Evolutionary conservation across 225 moss, liverwort and hornwort species (phyloP).

Genomic region (Thuidium tamariscinum): DNA sequence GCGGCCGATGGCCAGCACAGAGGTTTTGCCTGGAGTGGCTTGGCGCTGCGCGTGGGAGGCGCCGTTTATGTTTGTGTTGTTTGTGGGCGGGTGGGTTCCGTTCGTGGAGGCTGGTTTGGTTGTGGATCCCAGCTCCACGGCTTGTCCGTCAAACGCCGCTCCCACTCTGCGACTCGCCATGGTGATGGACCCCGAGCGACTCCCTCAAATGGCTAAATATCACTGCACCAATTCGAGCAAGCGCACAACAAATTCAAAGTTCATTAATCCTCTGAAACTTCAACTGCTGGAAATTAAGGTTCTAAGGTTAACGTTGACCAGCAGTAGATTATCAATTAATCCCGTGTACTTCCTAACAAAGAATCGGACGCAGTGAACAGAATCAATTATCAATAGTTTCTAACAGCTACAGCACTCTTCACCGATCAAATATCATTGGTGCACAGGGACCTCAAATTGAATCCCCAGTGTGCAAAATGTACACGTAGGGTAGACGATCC

Average conservation of each 20-base stretch:
- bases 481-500: no score
- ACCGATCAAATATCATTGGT: background rate
- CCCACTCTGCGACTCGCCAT: constrained; percentile 23
- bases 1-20: constrained; percentile 78
- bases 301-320: background rate
- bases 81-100: background rate
- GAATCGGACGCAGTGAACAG: no score
- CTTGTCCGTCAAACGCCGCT: constrained; percentile 2
- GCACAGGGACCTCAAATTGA: no score
- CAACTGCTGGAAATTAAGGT: background rate
- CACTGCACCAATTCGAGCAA: background rate
- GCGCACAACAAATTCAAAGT: background rate
- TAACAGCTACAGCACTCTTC: background rate
- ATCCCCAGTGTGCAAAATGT: no score
- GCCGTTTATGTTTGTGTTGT: background rate
- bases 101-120: background rate
- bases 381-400: background rate
- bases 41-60: background rate
- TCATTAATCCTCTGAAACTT: background rate
- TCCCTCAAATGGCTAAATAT: background rate
- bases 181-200: background rate
- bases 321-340: background rate
- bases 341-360: background rate
- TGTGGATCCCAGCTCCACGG: constrained; percentile 12
- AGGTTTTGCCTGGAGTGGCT: constrained; percentile 47